A percentile compares a stretch with the other conserved stretches of the same genome.
Conservation (phyloP, 768 basidiomycete species). For the Podaxis sp. region DNA sequence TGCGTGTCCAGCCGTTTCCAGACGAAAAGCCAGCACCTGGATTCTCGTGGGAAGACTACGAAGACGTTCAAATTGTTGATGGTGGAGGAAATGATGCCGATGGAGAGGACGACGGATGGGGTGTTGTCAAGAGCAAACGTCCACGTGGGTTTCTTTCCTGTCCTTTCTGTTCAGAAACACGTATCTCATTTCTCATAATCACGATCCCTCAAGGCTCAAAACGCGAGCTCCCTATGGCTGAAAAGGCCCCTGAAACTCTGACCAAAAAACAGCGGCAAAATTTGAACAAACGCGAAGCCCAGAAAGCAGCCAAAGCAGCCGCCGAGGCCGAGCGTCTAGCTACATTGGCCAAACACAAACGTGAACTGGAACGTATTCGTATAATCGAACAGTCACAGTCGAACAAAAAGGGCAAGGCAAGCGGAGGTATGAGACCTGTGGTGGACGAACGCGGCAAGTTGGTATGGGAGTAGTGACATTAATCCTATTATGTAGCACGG, state of each 20-base stretch:
- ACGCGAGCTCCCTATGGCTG: constrained; percentile 5
- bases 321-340: constrained; percentile 48
- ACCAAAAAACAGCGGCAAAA: constrained; percentile 74
- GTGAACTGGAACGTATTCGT: constrained; percentile 50
- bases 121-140: constrained; percentile 58
- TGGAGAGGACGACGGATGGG: constrained; percentile 79
- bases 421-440: constrained; percentile 61
- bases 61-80: constrained; percentile 47
- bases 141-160: constrained; percentile 30
- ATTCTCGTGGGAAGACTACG: constrained; percentile 77
- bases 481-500: constrained; percentile 13
- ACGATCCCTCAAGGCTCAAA: not conserved
- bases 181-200: constrained; percentile 3
- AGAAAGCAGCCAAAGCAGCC: constrained; percentile 54
- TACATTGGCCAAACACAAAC: constrained; percentile 52
- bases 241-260: constrained; percentile 37
- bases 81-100: constrained; percentile 53
- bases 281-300: constrained; percentile 49
- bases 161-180: not conserved
- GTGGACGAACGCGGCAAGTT: constrained; percentile 54
- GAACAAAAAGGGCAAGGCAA: constrained; percentile 27
- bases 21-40: constrained; percentile 58
- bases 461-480: constrained; percentile 46
- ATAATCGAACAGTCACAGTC: constrained; percentile 44
- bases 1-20: constrained; percentile 59